These are phyloP conservation scores for Fragaria vesca DNA, from an alignment of 306 rosid species.

Conservation along the genomic window DNA sequence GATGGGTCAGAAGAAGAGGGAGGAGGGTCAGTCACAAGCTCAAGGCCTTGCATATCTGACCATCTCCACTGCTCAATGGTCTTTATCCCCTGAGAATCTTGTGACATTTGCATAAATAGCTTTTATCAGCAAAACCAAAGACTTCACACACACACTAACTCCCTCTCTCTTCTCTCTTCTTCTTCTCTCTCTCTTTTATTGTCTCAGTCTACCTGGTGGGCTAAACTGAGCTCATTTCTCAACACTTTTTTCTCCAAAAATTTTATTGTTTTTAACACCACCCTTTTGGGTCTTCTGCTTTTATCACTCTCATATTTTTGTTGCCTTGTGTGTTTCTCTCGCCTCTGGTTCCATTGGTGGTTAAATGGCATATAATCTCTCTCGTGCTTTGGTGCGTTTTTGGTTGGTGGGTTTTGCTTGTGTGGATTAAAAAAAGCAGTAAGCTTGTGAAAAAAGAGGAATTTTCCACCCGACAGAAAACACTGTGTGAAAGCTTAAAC, in stretches of 20 bases:
- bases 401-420: slow-evolving; percentile 47
- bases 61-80: slow-evolving; percentile 90
- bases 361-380: slow-evolving; percentile 4
- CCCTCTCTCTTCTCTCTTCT: slow-evolving; percentile 11
- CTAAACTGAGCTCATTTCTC: slow-evolving; percentile 43
- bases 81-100: slow-evolving; percentile 81
- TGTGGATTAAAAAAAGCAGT: slow-evolving; percentile 31
- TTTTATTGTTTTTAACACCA: slow-evolving; percentile 19
- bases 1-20: slow-evolving; percentile 32
- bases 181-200: slow-evolving; percentile 17
- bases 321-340: slow-evolving; percentile 17
- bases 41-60: slow-evolving; percentile 98
- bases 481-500: slow-evolving; percentile 63
- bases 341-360: slow-evolving; percentile 11
- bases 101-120: slow-evolving; percentile 78
- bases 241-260: slow-evolving; percentile 21
- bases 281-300: slow-evolving; percentile 8
- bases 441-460: slow-evolving; percentile 18
- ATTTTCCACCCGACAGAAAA: slow-evolving; percentile 46
- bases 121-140: slow-evolving; percentile 42
- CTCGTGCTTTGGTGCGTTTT: slow-evolving; percentile 26
- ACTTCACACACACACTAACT: slow-evolving; percentile 8
- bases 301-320: slow-evolving; percentile 10
- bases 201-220: slow-evolving; percentile 43
- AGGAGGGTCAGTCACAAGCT: slow-evolving; percentile 50